phyloP scores from a whole-genome alignment of 2,329 filamentous ascomycete species.

The Fusarium brachygibbosum region DNA sequence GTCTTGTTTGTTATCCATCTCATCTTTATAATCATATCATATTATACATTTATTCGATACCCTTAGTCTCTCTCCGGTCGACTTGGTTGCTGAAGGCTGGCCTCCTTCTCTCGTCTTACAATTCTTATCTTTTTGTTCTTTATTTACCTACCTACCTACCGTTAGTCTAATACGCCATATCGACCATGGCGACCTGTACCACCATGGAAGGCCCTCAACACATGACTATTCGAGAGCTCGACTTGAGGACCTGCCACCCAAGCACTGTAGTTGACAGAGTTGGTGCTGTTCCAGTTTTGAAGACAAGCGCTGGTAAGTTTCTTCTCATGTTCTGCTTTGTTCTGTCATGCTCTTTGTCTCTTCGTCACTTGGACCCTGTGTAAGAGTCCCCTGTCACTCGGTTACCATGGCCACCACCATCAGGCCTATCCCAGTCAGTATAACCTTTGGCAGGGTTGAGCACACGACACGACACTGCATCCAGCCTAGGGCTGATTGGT shows the following conservation, averaged over 20 bases:
- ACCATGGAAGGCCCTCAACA: slow-evolving; percentile 53
- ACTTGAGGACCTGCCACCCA: slow-evolving; percentile 62
- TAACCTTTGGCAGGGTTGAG: slow-evolving; percentile 3
- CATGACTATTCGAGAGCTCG: slow-evolving; percentile 61
- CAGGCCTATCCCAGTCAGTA: slow-evolving; percentile 25
- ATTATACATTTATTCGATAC: slow-evolving; percentile 24
- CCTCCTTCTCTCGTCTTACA: slow-evolving; percentile 41
- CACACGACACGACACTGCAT: slow-evolving; percentile 17
- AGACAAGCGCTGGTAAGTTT: slow-evolving; percentile 71
- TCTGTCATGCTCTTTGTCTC: slow-evolving; percentile 16
- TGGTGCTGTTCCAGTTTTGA: slow-evolving; percentile 69
- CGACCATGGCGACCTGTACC: slow-evolving; percentile 36
- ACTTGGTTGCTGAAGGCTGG: slow-evolving; percentile 46
- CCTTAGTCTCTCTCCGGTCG: slow-evolving; percentile 32
- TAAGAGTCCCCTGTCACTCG: slow-evolving; percentile 32
- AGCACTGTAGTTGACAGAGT: slow-evolving; percentile 67
- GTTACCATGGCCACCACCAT: slow-evolving; percentile 43
- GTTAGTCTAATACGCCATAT: slow-evolving; percentile 26
- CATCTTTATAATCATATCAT: slow-evolving; percentile 26
- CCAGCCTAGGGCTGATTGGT: neutral
- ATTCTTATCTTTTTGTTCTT: slow-evolving; percentile 25
- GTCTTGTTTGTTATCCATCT: slow-evolving; percentile 15
- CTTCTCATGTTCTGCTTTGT: slow-evolving; percentile 21
- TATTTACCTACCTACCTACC: slow-evolving; percentile 15
- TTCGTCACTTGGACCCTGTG: slow-evolving; percentile 24